Base-by-base conservation (phyloP, 73 alveolate species). In the Durusdinium trenchii region DNA sequence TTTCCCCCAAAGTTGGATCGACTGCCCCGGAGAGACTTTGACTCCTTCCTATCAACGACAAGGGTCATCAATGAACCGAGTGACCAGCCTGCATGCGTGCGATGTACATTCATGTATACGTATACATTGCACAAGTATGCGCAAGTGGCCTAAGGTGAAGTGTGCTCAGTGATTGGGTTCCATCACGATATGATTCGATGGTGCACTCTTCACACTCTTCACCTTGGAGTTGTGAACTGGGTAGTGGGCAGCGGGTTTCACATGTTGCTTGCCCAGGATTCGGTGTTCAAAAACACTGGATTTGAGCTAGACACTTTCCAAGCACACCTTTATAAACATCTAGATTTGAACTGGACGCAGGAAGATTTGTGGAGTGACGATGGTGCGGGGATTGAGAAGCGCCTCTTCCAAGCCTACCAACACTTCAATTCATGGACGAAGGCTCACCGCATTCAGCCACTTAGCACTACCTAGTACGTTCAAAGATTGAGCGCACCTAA, bases 191-290 rank as follows among this genome's bases (percentile, higher is more conserved):
- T 64, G 79, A 64, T 64, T 26, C 79, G 79, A n/a, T 64, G 79
- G 79, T 64, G 79, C 79, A 64, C 79, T 6, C 79, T 64, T 26
- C 79, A 64, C 42, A 64, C 79, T 6, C 79, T 64, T 20, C 79
- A 64, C 38, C 79, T 64, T 64, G 79, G 79, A 6, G 79, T 64
- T n/a, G 79, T 64, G 42, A 64, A 64, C 42, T 64, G 79, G 79
- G 79, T 30, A 14, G 79, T 30, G 35, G 79, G 79, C 10, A 20
- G 45, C 42, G 79, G 45, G 9, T 64, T 64, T 26, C 79, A 64
- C 30, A 64, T 64, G 79, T 26, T 64, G 79, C 79, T 64, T 16
- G 12, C 69, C 69, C 69, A 57, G 69, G 69, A 57, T 23, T 57
- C 69, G 12, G 69, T 16, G 69, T 57, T 57, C 23, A 16, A 16